phyloP scores from a whole-genome alignment of 1,284 basidiomycete species.

The Trichosporon sp. region DNA sequence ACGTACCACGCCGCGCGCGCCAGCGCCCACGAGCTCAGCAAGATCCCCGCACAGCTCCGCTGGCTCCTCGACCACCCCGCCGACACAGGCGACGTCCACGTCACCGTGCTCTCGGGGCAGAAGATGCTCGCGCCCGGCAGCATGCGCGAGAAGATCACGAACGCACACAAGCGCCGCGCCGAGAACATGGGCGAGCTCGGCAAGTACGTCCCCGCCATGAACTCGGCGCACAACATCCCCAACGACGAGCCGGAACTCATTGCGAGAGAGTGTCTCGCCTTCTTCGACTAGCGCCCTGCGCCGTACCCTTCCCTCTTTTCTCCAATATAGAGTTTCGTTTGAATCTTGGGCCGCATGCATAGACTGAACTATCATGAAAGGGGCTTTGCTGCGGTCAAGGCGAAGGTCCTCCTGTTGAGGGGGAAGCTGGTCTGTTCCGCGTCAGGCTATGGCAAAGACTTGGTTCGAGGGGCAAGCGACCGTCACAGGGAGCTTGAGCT shows the following conservation, averaged over 20 bases:
- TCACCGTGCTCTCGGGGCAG: slow-evolving; percentile 1
- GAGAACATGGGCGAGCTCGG: neutral
- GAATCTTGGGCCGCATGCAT: neutral
- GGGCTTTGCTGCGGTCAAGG: too few species aligned
- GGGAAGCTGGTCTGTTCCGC: too few species aligned
- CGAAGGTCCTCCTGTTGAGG: too few species aligned
- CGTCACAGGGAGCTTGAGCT: too few species aligned
- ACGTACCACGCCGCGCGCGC: neutral
- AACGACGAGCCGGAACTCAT: slow-evolving; percentile 7
- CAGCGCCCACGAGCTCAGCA: neutral
- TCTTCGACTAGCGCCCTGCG: slow-evolving; percentile 23
- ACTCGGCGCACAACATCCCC: slow-evolving; percentile 1
- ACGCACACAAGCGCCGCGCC: neutral
- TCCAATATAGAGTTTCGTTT: neutral
- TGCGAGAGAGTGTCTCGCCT: slow-evolving; percentile 39
- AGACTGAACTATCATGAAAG: neutral
- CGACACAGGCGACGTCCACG: too few species aligned
- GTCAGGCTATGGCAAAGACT: too few species aligned
- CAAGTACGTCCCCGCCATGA: slow-evolving; percentile 8
- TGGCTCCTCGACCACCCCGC: neutral
- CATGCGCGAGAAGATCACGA: slow-evolving; percentile 4
- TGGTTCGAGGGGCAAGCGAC: too few species aligned
- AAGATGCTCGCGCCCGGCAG: neutral
- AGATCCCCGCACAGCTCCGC: slow-evolving; percentile 1
- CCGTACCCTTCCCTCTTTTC: neutral